Conservation (phyloP, 306 rosid species). For the Medicago truncatula region DNA sequence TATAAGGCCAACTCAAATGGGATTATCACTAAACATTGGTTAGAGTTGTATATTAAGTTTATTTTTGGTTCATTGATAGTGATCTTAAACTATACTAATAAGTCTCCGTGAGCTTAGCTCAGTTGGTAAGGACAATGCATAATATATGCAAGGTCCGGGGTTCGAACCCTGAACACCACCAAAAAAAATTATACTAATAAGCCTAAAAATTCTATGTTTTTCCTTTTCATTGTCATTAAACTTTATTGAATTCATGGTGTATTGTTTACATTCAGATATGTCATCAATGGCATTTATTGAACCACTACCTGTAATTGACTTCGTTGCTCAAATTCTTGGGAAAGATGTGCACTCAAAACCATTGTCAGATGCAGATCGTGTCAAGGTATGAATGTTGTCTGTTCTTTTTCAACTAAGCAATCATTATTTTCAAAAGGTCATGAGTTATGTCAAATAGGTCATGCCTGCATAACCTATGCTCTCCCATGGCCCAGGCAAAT, state of each 20-base stretch:
- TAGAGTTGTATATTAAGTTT: constrained; percentile 9
- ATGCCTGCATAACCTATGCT: neutral
- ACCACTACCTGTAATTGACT: constrained; percentile 62
- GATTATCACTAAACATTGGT: constrained; percentile 61
- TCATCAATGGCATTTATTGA: constrained; percentile 64
- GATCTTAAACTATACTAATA: neutral
- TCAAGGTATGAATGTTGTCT: constrained; percentile 48
- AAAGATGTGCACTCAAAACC: constrained; percentile 56
- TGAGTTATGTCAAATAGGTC: neutral
- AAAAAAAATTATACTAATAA: no score
- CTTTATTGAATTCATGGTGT: constrained; percentile 4
- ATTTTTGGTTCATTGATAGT: neutral
- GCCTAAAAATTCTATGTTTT: neutral
- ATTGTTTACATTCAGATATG: constrained; percentile 49
- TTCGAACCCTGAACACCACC: no score
- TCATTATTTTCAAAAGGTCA: constrained; percentile 7
- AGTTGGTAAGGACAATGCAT: no score
- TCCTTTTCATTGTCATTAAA: neutral
- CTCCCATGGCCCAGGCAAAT: no score
- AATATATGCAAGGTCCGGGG: no score
- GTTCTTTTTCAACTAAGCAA: constrained; percentile 7
- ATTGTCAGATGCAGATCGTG: constrained; percentile 59
- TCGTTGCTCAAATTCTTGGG: constrained; percentile 59
- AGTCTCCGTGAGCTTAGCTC: no score
- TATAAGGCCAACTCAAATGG: constrained; percentile 67